Conservation (phyloP, 139 green algal genomes). For the Pleodorina starrii region DNA sequence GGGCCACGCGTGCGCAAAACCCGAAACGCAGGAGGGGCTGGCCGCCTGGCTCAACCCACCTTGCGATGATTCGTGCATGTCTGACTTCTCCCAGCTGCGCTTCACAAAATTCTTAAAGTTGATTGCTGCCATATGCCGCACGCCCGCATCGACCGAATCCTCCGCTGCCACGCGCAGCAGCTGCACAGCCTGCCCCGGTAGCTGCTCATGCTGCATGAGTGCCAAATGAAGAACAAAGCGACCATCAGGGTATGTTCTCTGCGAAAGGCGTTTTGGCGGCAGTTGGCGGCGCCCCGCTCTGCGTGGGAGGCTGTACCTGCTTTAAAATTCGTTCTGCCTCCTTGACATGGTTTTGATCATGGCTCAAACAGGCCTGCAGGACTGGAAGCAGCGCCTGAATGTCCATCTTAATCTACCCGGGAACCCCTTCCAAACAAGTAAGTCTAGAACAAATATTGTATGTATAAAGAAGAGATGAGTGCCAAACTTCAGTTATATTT, state of each 20-base stretch:
- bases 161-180: slow-evolving; percentile 90
- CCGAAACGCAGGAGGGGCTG: no score
- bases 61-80: slow-evolving; percentile 19
- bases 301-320: slow-evolving; percentile 67
- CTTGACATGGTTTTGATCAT: slow-evolving; percentile 72
- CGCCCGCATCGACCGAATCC: slow-evolving; percentile 72
- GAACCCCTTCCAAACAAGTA: no score
- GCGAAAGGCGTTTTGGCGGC: not conserved
- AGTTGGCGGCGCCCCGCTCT: not conserved
- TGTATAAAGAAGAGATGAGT: no score
- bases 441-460: no score
- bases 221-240: not conserved
- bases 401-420: slow-evolving; percentile 83
- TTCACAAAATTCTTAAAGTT: slow-evolving; percentile 96
- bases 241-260: not conserved
- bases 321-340: slow-evolving; percentile 81
- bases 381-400: slow-evolving; percentile 72
- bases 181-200: slow-evolving; percentile 76
- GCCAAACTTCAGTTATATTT: no score
- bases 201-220: slow-evolving; percentile 72
- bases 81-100: slow-evolving; percentile 79
- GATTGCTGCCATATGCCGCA: slow-evolving; percentile 94
- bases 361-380: slow-evolving; percentile 72
- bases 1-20: no score
- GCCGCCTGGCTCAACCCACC: not conserved